Base-by-base conservation (phyloP, 306 rosid genomes). In the Acacia melanoxylon region DNA sequence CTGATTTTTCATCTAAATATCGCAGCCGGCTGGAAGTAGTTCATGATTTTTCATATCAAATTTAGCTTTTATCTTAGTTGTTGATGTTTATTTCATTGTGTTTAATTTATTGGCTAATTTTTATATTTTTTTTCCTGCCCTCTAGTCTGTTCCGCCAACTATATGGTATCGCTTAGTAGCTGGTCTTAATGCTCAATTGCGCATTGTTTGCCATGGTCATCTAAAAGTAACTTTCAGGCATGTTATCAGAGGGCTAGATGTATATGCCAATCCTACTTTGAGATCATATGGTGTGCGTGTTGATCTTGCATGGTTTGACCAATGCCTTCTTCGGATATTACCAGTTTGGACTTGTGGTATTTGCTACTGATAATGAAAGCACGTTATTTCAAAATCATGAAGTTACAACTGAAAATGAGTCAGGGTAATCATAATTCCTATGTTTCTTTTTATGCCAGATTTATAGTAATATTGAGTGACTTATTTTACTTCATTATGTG, bases 91-190 rank as follows among this genome's bases (percentile, higher is more conserved):
- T 27, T 27, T 27, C 29, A 27, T 27, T 27, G 29, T 27, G 29
- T 27, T 27, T 27, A 27, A 27, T 27, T 27, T 27, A 11, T 67
- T 85, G 37, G 69, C 76, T 80, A 74, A 86, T 67, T 70, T 46
- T 76, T 75, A 61, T 74, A 4, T n/a, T 54, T 84, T 56, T 85
- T 27, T 27, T 67, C 27, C 42, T 78, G 59, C 58, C 70, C 48
- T 78, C 59, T 84, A 95, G 98, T 86, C 91, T 35, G 84, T 93
- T 79, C 98, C 98, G 49, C 90, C 99, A 42, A 95, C 99, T 62
- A 89, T 88, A 76, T 95, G 99, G 99, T 93, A 91, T 80, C 98
- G 99, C 67, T 88, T 95, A 72, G 98, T 93, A 82, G 97, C 98
- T 78, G 98, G 99, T 82, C 90, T 95, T 51, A 93, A 95, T 74